Conservation (phyloP, 805 yeast genomes). For the Diddensiella santjacobensis region DNA sequence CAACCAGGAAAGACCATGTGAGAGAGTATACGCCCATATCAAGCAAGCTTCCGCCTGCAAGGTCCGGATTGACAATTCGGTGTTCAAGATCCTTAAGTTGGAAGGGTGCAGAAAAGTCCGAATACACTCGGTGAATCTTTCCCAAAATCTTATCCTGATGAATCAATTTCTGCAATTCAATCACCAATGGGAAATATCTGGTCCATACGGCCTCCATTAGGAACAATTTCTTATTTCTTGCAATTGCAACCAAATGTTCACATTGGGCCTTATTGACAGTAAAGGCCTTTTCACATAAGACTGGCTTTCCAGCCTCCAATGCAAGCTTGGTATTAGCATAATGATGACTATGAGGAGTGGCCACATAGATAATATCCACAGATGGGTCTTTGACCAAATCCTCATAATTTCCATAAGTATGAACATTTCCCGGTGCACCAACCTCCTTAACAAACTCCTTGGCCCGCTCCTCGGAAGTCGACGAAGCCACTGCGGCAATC, state of each 20-base stretch:
- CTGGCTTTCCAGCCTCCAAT: conserved; percentile 45
- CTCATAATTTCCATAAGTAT: conserved; percentile 36
- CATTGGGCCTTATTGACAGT: conserved; percentile 47
- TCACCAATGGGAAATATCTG: conserved; percentile 42
- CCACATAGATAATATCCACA: conserved; percentile 50
- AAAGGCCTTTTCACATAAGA: conserved; percentile 54
- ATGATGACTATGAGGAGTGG: conserved; percentile 53
- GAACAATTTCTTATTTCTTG: conserved; percentile 42
- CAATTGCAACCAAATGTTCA: conserved; percentile 40
- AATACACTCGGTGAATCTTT: conserved; percentile 40
- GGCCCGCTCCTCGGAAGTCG: conserved; percentile 25
- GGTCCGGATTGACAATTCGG: conserved; percentile 41
- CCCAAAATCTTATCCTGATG: conserved; percentile 45
- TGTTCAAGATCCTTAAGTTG: conserved; percentile 12
- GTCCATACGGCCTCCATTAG: conserved; percentile 52
- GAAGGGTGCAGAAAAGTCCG: conserved; percentile 32
- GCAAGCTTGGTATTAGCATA: conserved; percentile 43
- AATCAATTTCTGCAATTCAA: conserved; percentile 36
- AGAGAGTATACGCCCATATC: conserved; percentile 54
- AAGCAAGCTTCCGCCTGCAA: conserved; percentile 56
- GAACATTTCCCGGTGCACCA: conserved; percentile 16
- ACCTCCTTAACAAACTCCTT: conserved; percentile 23
- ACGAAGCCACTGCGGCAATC: conserved; percentile 29
- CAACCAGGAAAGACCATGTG: conserved; percentile 35
- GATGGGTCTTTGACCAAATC: conserved; percentile 42